Base-by-base conservation (phyloP, 257 asterid genomes). In the Mitragyna speciosa region DNA sequence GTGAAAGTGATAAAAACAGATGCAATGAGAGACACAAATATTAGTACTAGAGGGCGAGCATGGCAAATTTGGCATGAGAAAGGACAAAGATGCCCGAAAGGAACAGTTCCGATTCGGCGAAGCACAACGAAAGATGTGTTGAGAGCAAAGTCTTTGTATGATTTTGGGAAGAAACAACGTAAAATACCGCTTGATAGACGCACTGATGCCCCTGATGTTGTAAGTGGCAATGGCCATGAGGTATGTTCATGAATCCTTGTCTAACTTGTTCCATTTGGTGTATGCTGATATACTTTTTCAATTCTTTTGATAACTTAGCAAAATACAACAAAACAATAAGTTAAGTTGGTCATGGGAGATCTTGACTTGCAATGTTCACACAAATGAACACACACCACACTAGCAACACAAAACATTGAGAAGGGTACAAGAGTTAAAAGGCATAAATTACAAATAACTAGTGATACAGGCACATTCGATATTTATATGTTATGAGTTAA, bases 181-280 rank as follows among this genome's bases (percentile, higher is more conserved):
- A 61, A 81, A 15, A 10, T 79, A 36, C 64, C 58, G 15, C 89
- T 83, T 77, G 87, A 72, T 52, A 63, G 85, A 15, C 86, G 85
- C 7, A 70, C 84, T 8, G 95, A 90, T 72, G 98, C 96, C 43
- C 98, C 99, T 2, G 95, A 92, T 79, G 90, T 90, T 7, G 96
- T 89, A 5, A 91, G 90, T 17, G 97, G 93, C 77, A 90, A 90
- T 47, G 99, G 99, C 80, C 99, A 95, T 76, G 98, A 95, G 99
- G 99, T 94, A 85, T 67, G 84, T 15, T 26, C 47, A 3, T 0
- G 0, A 66, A 30, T 67, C 48, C 36, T 28, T n/a, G 7, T 26
- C 68, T 63, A 63, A 6, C 68, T 12, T 26, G 39, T 61, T 12
- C 17, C 36, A n/a, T 61, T 61, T n/a, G 36, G 6, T 61, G 36